Conservation (phyloP, 2,329 filamentous ascomycete species). For the Aspergillus novoparasiticus region DNA sequence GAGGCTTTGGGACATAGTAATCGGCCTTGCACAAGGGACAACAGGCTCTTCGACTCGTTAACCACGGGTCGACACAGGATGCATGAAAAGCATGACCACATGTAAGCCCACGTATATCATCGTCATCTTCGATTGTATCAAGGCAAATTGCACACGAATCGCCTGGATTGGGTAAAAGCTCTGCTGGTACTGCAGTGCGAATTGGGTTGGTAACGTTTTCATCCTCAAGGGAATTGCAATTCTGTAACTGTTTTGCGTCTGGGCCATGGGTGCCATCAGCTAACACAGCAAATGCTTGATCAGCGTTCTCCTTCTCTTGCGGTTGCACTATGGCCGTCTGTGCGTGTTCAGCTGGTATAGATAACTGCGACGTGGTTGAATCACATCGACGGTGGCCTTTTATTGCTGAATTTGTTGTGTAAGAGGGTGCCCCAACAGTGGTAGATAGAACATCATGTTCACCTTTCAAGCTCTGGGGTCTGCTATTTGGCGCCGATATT, state of each 20-base stretch:
- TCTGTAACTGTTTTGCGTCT: constrained; percentile 17
- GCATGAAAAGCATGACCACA: constrained; percentile 99
- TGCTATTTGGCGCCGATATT: constrained; percentile 71
- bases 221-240: constrained; percentile 64
- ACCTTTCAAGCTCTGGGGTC: constrained; percentile 72
- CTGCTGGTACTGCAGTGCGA: constrained; percentile 76
- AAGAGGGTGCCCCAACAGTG: constrained; percentile 25
- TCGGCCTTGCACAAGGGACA: constrained; percentile 98
- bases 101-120: constrained; percentile 88
- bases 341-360: constrained; percentile 18
- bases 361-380: constrained; percentile 18
- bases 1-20: constrained; percentile 92
- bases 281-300: not conserved
- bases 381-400: constrained; percentile 22
- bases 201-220: constrained; percentile 80
- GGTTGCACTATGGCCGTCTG: constrained; percentile 11
- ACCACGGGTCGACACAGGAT: constrained; percentile 92
- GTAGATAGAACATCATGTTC: constrained; percentile 51
- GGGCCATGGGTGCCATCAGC: not conserved
- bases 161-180: constrained; percentile 77
- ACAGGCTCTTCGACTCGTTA: constrained; percentile 90
- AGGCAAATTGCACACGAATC: constrained; percentile 97
- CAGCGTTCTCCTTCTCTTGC: constrained; percentile 21
- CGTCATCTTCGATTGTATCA: constrained; percentile 89
- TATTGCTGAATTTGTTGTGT: constrained; percentile 23